Base-by-base conservation (phyloP, 768 basidiomycete species). In the Solioccasus polychromus region DNA sequence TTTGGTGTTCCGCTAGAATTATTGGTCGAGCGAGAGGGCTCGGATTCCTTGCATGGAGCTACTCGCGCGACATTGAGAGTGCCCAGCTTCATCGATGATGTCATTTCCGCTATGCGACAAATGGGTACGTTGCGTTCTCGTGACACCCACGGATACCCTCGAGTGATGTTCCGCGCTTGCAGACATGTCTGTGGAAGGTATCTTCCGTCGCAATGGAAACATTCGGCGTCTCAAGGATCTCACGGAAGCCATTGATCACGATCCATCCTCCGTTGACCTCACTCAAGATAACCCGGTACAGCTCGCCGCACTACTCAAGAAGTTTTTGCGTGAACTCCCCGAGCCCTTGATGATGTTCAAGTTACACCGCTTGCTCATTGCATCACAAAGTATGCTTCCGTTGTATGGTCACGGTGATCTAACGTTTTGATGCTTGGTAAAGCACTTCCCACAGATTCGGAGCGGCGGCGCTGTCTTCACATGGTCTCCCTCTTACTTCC, bases 171-270 rank as follows among this genome's bases (percentile, higher is more conserved):
- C 20, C 11, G 44, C 25, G 25, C 28, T 41, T 41, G 26, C 53
- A 98, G 96, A 99, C 71, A 93, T 99, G 91, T 98, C 96, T 8
- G 78, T 99, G 31, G 96, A 98, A 69, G 96, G 96, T 47, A 95
- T 99, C 53, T 99, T 99, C 77, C 81, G 96, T 44, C 93, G 94
- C 72, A 96, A 94, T 59, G 96, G 96, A 42, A 98, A 98, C 63
- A 98, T 98, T 60, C 80, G 92, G 42, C 82, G 92, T 48, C 73
- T 97, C 50, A 91, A 90, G 61, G 90, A 94, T 57, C 75, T 96
- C 28, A 85, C 87, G 11, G 95, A 97, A 48, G 81, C 88, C 5
- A 88, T 98, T 45, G 96, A 99, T 61, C 85, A 90, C n/a, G 95
- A 98, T 64, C 81, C 92, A 0, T 79, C 82, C 2, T 84, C 88